These are phyloP conservation scores for Mortierella sp. DNA, from an alignment of 371 early-diverging fungal genomes.

Conservation along the genomic window DNA sequence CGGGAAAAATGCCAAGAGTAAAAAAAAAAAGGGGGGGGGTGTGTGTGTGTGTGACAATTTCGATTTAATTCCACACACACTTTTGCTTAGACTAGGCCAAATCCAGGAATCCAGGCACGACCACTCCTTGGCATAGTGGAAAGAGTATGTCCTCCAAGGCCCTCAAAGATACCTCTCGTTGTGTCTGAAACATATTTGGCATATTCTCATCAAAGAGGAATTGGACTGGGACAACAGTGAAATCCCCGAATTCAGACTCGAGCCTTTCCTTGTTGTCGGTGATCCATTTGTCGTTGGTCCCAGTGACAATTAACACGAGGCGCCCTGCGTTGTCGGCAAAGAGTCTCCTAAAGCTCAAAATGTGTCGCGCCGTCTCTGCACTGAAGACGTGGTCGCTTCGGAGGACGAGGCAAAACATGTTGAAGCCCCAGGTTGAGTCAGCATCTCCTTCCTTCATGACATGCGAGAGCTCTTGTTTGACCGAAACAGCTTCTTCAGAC, in stretches of 20 bases:
- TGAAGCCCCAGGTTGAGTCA: neutral
- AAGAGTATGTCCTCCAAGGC: neutral
- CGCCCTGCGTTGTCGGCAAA: neutral
- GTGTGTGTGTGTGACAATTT: too few relatives aligned
- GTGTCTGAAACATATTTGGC: neutral
- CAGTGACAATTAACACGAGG: neutral
- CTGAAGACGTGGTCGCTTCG: neutral
- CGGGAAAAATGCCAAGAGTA: too few relatives aligned
- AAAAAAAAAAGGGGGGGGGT: too few relatives aligned
- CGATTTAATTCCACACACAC: too few relatives aligned
- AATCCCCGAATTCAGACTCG: neutral
- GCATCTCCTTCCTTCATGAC: neutral
- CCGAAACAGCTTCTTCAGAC: neutral
- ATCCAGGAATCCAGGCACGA: neutral
- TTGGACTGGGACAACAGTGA: neutral
- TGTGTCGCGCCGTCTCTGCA: neutral
- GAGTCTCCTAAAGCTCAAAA: neutral
- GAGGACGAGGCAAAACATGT: neutral
- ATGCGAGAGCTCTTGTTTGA: neutral
- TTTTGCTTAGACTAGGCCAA: too few relatives aligned
- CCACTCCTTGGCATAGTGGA: neutral
- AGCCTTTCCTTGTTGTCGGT: too few relatives aligned
- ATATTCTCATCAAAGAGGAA: conserved; percentile 2
- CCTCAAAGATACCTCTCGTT: neutral
- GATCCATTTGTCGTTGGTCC: too few relatives aligned